Evolutionary conservation across 2,329 filamentous ascomycete species (phyloP).

Genomic region (Whalleya microplaca): DNA sequence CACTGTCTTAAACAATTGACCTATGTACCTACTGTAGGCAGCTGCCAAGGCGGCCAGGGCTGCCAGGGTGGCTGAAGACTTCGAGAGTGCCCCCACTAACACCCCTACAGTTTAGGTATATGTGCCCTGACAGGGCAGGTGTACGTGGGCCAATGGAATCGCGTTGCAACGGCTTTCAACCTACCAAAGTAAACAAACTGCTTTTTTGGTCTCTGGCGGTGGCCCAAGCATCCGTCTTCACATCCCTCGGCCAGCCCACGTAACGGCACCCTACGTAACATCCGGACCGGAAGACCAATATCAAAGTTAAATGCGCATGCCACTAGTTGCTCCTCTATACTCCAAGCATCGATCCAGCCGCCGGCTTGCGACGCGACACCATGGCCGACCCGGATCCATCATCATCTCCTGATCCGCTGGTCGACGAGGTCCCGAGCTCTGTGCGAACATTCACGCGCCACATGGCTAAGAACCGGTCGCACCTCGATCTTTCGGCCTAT

Average conservation of each 20-base stretch:
- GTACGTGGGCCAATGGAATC: slow-evolving; percentile 5
- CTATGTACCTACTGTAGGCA: too few species aligned
- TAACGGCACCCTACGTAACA: background rate
- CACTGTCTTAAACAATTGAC: background rate
- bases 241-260: background rate
- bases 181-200: slow-evolving; percentile 37
- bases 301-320: slow-evolving; percentile 11
- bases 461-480: slow-evolving; percentile 24
- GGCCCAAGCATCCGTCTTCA: background rate
- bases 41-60: too few species aligned
- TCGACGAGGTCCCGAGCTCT: slow-evolving; percentile 33
- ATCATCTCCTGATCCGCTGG: slow-evolving; percentile 42
- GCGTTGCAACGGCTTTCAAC: background rate
- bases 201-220: slow-evolving; percentile 26
- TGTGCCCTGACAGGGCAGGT: background rate
- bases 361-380: slow-evolving; percentile 4
- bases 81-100: background rate
- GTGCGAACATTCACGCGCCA: slow-evolving; percentile 30
- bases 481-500: slow-evolving; percentile 40
- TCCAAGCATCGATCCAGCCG: slow-evolving; percentile 5
- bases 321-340: background rate
- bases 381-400: slow-evolving; percentile 33
- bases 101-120: background rate
- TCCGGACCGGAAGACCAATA: background rate
- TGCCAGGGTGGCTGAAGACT: too few species aligned